phyloP scores from a whole-genome alignment of 768 basidiomycete species.

The Nidularia sp. region DNA sequence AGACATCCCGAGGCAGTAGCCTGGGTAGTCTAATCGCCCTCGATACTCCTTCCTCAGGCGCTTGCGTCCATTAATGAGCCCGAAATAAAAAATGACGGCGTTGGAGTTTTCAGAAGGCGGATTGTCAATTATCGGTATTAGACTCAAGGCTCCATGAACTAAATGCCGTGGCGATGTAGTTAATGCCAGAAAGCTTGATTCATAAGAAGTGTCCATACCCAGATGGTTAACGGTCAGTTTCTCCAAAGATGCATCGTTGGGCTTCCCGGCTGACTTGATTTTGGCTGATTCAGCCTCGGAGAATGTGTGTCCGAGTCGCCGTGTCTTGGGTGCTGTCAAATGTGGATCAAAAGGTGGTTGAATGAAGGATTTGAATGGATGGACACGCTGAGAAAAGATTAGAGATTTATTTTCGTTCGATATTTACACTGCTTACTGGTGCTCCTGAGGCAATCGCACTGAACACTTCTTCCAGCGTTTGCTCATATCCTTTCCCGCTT shows the following conservation, averaged over 20 bases:
- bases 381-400: conserved; percentile 6
- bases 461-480: conserved; percentile 9
- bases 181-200: neutral
- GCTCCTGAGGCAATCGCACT: conserved; percentile 6
- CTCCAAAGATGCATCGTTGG: conserved; percentile 2
- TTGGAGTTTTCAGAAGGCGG: conserved; percentile 7
- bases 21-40: conserved; percentile 8
- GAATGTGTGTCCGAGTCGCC: conserved; percentile 8
- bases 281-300: conserved; percentile 7
- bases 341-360: conserved; percentile 9
- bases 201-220: conserved; percentile 1
- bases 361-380: conserved; percentile 12
- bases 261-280: conserved; percentile 8
- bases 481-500: conserved; percentile 10
- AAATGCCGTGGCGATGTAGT: neutral
- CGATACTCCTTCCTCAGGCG: conserved; percentile 10
- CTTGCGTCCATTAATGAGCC: conserved; percentile 11
- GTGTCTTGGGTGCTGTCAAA: conserved; percentile 9
- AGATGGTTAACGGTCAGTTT: conserved; percentile 14
- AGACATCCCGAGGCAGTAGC: conserved; percentile 13
- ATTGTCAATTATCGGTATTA: conserved; percentile 11
- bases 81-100: conserved; percentile 10
- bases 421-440: conserved; percentile 4
- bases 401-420: too few species aligned
- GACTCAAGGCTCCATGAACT: conserved; percentile 10